Evolutionary conservation across 139 green algal genomes (phyloP).

Genomic region (Chlamydomonas schloesseri): DNA sequence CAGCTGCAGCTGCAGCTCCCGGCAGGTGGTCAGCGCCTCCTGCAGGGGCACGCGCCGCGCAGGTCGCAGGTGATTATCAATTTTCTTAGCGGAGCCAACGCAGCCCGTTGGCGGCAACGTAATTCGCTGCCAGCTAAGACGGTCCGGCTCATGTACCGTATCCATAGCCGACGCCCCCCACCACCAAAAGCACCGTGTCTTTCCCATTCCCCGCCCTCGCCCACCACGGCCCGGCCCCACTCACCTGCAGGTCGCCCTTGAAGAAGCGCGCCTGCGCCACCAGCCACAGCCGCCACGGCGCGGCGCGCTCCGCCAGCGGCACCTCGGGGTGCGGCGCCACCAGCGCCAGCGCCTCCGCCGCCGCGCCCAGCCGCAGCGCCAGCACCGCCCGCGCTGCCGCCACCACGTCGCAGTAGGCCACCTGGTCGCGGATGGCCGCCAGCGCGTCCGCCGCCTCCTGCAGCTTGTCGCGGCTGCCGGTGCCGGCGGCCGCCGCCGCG

Average conservation of each 20-base stretch:
- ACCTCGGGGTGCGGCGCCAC: conserved; percentile 43
- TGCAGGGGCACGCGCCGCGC: no score
- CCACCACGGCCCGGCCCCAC: not conserved
- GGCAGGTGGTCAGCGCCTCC: conserved; percentile 12
- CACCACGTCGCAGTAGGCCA: conserved; percentile 57
- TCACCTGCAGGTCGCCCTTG: conserved; percentile 34
- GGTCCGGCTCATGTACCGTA: no score
- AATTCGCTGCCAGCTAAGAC: no score
- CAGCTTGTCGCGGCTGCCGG: conserved; percentile 4
- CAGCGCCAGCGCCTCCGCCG: not conserved
- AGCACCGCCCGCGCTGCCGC: conserved; percentile 36
- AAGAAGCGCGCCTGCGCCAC: conserved; percentile 47
- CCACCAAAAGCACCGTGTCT: no score
- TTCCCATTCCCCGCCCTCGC: no score
- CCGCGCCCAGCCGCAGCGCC: conserved; percentile 32
- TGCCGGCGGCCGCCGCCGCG: not conserved
- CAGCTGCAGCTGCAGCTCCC: conserved; percentile 13
- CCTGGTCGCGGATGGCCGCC: conserved; percentile 20
- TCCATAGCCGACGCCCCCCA: no score
- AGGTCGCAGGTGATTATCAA: no score
- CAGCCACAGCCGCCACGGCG: conserved; percentile 54
- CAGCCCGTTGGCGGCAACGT: no score
- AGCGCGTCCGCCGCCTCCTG: conserved; percentile 28
- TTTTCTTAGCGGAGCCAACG: no score
- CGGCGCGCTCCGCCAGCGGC: not conserved